Percentiles rank a stretch among this genome's conserved stretches.
Conservation (phyloP, 2,329 filamentous ascomycete species). For the Trichoderma afroharzianum region DNA sequence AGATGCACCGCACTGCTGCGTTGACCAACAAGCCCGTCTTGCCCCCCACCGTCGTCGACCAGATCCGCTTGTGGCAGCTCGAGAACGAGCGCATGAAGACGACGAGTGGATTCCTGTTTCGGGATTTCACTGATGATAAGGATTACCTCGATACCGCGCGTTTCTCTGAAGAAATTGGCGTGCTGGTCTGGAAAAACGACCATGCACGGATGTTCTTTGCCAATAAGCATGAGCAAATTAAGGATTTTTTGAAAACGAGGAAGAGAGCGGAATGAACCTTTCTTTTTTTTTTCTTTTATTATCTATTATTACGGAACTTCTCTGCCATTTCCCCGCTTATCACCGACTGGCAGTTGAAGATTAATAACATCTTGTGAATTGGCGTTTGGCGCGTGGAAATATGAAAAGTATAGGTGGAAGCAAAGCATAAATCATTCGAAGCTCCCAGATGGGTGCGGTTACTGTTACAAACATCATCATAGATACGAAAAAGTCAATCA, state of each 20-base stretch:
- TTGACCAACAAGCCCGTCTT: constrained; percentile 65
- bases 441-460: neutral
- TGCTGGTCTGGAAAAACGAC: constrained; percentile 83
- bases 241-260: constrained; percentile 69
- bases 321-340: neutral
- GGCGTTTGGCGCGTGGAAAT: neutral
- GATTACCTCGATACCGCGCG: constrained; percentile 69
- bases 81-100: constrained; percentile 93
- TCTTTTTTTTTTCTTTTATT: too few species aligned
- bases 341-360: neutral
- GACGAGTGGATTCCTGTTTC: constrained; percentile 80
- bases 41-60: constrained; percentile 93
- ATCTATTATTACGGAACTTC: neutral
- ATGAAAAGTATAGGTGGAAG: neutral
- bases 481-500: neutral
- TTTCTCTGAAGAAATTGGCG: constrained; percentile 87
- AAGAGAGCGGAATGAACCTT: constrained; percentile 45
- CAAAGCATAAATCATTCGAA: neutral
- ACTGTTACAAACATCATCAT: neutral
- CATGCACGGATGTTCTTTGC: constrained; percentile 83
- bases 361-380: neutral
- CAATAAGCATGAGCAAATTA: constrained; percentile 83
- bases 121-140: constrained; percentile 70
- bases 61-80: constrained; percentile 95
- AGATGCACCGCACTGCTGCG: constrained; percentile 71